Evolutionary conservation across 1,139 yeast species (phyloP).

Genomic region (Trichomonascaceae sp.): DNA sequence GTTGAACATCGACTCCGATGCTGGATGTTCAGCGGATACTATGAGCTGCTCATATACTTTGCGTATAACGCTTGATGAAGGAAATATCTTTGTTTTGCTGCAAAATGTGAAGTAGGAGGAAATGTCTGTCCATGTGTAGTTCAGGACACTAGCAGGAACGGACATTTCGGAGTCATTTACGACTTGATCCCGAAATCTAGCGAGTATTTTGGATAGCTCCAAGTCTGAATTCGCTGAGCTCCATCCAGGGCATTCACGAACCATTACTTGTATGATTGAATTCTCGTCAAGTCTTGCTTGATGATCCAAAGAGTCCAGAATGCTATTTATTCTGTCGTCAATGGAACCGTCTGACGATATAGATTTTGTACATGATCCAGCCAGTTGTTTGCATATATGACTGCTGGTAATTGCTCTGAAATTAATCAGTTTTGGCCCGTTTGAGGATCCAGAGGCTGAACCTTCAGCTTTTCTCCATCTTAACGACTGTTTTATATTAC

Average conservation of each 20-base stretch:
- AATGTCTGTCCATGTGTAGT: constrained; percentile 5
- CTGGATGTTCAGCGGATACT: background rate
- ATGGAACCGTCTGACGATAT: background rate
- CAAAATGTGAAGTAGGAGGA: constrained; percentile 2
- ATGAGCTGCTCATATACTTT: constrained; percentile 2
- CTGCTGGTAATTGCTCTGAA: background rate
- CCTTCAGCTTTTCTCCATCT: background rate
- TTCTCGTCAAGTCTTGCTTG: constrained; percentile 1
- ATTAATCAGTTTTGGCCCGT: background rate
- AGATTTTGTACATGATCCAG: background rate
- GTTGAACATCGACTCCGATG: constrained; percentile 4
- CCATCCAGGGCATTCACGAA: constrained; percentile 7
- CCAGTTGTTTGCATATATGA: background rate
- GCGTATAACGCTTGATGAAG: background rate
- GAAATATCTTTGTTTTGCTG: constrained; percentile 6
- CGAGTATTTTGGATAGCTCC: background rate
- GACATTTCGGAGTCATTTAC: constrained; percentile 1
- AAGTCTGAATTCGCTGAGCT: constrained; percentile 4
- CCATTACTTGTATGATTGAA: background rate
- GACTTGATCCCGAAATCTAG: constrained; percentile 2
- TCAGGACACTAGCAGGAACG: background rate
- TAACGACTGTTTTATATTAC: background rate
- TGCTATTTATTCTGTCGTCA: background rate
- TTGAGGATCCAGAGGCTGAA: background rate
- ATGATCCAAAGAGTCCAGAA: background rate